These are phyloP conservation scores for Aspergillus ustus DNA, from an alignment of 2,329 filamentous ascomycete species.

Conservation along the genomic window DNA sequence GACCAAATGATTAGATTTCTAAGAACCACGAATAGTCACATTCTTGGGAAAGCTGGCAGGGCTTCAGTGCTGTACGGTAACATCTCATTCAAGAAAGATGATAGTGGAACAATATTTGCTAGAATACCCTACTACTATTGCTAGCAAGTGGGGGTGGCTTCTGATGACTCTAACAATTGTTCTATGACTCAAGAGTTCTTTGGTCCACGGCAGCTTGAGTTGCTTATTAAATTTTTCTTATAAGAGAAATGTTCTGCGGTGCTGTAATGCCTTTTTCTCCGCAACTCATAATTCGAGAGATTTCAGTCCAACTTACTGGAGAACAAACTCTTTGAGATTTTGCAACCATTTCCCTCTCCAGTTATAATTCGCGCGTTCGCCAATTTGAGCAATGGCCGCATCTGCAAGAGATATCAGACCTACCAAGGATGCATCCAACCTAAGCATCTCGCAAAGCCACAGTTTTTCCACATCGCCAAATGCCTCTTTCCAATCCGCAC, in stretches of 20 bases:
- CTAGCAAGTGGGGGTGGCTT: background rate
- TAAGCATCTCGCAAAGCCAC: conserved; percentile 62
- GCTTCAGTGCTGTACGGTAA: background rate
- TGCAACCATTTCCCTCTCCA: background rate
- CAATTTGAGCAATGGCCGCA: conserved; percentile 26
- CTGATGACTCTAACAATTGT: background rate
- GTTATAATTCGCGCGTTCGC: conserved; percentile 1
- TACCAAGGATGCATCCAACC: conserved; percentile 32
- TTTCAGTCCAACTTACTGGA: background rate
- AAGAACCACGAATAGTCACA: background rate
- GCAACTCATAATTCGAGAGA: background rate
- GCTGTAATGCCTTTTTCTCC: background rate
- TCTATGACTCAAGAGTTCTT: conserved; percentile 1
- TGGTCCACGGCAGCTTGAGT: background rate
- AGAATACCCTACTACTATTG: background rate
- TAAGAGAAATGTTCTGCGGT: conserved; percentile 4
- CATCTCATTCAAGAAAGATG: background rate
- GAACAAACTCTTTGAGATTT: background rate
- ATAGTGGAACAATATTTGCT: background rate
- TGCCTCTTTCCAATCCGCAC: conserved; percentile 74
- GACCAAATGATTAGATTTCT: background rate
- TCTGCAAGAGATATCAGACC: conserved; percentile 42
- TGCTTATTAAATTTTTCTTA: conserved; percentile 9
- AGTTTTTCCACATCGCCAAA: conserved; percentile 76
- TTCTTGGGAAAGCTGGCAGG: background rate